Evolutionary conservation across 345 rosid species (phyloP).

Genomic region (Nasturtium officinale): DNA sequence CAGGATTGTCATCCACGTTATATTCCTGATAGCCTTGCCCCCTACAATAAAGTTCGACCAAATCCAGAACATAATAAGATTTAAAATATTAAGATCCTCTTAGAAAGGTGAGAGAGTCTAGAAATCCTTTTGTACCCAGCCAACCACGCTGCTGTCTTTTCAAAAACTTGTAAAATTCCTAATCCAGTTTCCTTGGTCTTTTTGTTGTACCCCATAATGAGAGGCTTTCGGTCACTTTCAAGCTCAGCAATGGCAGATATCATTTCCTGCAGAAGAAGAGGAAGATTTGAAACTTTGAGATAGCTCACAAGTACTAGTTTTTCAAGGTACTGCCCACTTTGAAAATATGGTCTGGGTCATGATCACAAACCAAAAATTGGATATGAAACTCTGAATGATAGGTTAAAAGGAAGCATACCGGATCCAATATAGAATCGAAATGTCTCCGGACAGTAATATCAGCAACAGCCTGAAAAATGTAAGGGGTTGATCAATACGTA

Average conservation of each 20-base stretch:
- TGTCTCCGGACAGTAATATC: constrained; percentile 69
- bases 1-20: constrained; percentile 58
- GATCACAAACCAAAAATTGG: constrained; percentile 1
- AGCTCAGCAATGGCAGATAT: constrained; percentile 87
- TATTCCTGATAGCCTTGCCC: constrained; percentile 65
- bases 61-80: constrained; percentile 29
- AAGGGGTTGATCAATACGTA: constrained; percentile 8
- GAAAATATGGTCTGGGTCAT: background rate
- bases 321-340: background rate
- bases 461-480: constrained; percentile 81
- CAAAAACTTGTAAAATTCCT: constrained; percentile 84
- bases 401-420: constrained; percentile 53
- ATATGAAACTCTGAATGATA: constrained; percentile 9
- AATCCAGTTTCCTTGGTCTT: constrained; percentile 69
- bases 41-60: constrained; percentile 47
- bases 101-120: constrained; percentile 5
- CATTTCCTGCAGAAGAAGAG: constrained; percentile 67
- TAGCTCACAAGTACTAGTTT: constrained; percentile 29
- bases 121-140: constrained; percentile 51
- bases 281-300: constrained; percentile 6
- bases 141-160: constrained; percentile 70
- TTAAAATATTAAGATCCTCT: background rate
- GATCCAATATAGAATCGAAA: constrained; percentile 60
- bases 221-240: constrained; percentile 85
- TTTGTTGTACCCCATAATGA: constrained; percentile 60